A percentile compares a stretch with the other conserved stretches of the same genome.
phyloP scores from a whole-genome alignment of 2,329 filamentous ascomycete genomes.

The Rutstroemia sp. region DNA sequence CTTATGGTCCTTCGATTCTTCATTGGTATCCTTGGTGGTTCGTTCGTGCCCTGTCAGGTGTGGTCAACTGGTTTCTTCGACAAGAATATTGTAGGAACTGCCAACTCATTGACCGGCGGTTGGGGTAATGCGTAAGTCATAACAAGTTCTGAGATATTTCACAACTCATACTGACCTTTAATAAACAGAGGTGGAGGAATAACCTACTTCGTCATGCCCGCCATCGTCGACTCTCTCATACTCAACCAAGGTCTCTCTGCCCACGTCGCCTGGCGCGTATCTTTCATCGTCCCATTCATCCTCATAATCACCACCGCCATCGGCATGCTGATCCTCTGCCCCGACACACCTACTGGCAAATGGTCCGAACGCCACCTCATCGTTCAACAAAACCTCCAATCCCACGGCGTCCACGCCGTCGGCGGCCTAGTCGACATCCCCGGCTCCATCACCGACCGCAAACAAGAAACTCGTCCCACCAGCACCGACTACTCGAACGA shows the following conservation, averaged over 20 bases:
- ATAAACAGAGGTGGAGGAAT: constrained; percentile 62
- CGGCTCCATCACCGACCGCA: constrained; percentile 22
- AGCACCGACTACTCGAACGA: constrained; percentile 27
- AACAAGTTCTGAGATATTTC: not conserved
- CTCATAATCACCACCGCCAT: constrained; percentile 61
- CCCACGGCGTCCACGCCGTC: constrained; percentile 38
- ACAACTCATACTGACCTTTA: not conserved
- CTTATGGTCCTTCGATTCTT: constrained; percentile 74
- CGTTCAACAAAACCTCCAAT: constrained; percentile 36
- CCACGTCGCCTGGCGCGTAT: constrained; percentile 73
- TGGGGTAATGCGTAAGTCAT: constrained; percentile 60
- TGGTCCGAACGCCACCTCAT: constrained; percentile 60
- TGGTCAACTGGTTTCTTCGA: constrained; percentile 93
- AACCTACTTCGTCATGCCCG: constrained; percentile 91
- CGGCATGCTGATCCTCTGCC: constrained; percentile 64
- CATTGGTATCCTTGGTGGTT: constrained; percentile 69
- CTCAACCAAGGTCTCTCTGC: constrained; percentile 48
- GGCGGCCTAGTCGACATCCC: constrained; percentile 22
- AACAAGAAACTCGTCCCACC: not conserved
- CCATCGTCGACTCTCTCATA: constrained; percentile 73
- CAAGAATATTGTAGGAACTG: constrained; percentile 83
- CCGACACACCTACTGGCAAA: constrained; percentile 74
- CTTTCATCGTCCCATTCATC: constrained; percentile 78
- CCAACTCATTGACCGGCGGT: constrained; percentile 78
- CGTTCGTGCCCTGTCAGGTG: constrained; percentile 81